Evolutionary conservation across 1,284 basidiomycete genomes (phyloP).

Genomic region (Anthracocystis setariae): DNA sequence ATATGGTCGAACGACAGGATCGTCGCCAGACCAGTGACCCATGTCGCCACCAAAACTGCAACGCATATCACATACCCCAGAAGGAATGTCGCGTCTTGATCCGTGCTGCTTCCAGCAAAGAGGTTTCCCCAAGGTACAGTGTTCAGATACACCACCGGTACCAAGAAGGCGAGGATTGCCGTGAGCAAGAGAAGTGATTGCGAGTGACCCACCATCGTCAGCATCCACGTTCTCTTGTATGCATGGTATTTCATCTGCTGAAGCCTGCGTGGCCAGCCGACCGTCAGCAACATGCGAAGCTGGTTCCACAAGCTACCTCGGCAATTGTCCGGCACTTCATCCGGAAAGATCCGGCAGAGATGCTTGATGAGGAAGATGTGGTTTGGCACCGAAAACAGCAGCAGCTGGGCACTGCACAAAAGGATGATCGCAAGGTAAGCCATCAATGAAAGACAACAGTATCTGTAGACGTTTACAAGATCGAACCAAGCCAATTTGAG

Average conservation of each 20-base stretch:
- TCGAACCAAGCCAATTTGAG: slow-evolving; percentile 1
- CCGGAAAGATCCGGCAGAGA: slow-evolving; percentile 19
- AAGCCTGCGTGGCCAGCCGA: slow-evolving; percentile 6
- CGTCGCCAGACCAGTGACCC: slow-evolving; percentile 7
- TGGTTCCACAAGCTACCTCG: neutral
- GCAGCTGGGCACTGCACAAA: neutral
- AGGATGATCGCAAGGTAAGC: slow-evolving; percentile 11
- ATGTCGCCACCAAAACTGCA: slow-evolving; percentile 5
- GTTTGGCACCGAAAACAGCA: slow-evolving; percentile 20
- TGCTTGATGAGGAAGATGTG: slow-evolving; percentile 21
- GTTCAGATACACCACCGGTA: slow-evolving; percentile 3
- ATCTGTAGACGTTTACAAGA: slow-evolving; percentile 6
- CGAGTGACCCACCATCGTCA: slow-evolving; percentile 8
- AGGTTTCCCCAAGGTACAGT: slow-evolving; percentile 6
- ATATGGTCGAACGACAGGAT: slow-evolving; percentile 21
- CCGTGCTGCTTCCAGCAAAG: neutral
- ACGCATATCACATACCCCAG: slow-evolving; percentile 12
- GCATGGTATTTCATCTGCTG: neutral
- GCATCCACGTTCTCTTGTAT: slow-evolving; percentile 22
- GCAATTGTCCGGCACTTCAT: neutral
- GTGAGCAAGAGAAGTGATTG: neutral
- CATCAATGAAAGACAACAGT: slow-evolving; percentile 1
- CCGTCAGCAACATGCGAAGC: neutral
- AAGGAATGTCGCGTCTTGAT: slow-evolving; percentile 15
- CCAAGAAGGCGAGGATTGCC: neutral